These are phyloP conservation scores for Amaranthus palmeri DNA, from an alignment of 148 eudicot genomes.

Conservation along the genomic window DNA sequence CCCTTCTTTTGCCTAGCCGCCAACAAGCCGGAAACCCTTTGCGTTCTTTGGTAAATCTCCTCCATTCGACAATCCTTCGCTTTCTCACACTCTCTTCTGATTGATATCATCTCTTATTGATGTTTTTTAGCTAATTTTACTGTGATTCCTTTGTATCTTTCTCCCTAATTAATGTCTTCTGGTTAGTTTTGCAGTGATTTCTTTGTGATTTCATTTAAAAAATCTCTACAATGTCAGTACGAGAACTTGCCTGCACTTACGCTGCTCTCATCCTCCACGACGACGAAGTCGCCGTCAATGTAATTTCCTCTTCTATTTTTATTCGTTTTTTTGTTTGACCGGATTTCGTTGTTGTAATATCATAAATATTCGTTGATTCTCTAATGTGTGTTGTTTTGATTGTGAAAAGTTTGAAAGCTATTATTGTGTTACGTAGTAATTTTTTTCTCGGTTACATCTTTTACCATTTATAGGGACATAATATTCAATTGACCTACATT, in stretches of 20 bases:
- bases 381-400: too few species aligned
- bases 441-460: neutral
- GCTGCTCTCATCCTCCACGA: slow-evolving; percentile 72
- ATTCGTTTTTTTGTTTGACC: neutral
- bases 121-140: too few species aligned
- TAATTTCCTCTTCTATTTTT: slow-evolving; percentile 5
- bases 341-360: neutral
- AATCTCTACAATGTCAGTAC: slow-evolving; percentile 27
- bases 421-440: neutral
- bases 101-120: neutral
- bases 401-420: too few species aligned
- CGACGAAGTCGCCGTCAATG: slow-evolving; percentile 63
- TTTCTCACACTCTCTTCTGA: neutral
- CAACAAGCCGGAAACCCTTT: neutral
- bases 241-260: slow-evolving; percentile 48
- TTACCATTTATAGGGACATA: neutral
- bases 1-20: slow-evolving; percentile 11
- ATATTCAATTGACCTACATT: neutral
- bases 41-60: neutral
- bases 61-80: neutral
- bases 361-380: too few species aligned
- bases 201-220: neutral
- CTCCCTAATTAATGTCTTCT: neutral
- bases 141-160: neutral
- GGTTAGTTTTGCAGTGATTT: neutral